A percentile compares a stretch with the other conserved stretches of the same genome.
Evolutionary conservation across 1,284 basidiomycete species (phyloP).

Genomic region (Cystobasidium pallidum): DNA sequence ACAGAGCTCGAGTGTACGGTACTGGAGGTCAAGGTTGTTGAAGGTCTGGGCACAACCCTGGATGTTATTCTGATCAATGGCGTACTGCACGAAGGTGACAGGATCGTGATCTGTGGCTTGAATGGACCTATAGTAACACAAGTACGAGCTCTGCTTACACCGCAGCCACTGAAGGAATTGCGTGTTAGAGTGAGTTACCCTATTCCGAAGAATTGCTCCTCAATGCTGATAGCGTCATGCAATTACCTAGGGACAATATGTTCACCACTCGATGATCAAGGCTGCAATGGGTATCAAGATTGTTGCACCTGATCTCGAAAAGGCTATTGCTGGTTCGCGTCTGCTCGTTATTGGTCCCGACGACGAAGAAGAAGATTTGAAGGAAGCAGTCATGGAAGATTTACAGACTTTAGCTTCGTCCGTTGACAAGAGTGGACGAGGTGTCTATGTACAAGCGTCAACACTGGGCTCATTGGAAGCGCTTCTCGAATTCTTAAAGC

Average conservation of each 20-base stretch:
- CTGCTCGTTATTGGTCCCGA: conserved; percentile 88
- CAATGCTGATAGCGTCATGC: background rate
- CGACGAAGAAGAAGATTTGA: conserved; percentile 92
- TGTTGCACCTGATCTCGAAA: conserved; percentile 91
- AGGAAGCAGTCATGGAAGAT: conserved; percentile 96
- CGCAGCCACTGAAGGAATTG: conserved; percentile 93
- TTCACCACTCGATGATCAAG: conserved; percentile 98
- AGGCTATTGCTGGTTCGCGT: conserved; percentile 97
- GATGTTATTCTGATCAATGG: conserved; percentile 98
- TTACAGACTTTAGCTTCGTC: conserved; percentile 85
- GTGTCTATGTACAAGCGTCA: conserved; percentile 96
- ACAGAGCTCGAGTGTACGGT: conserved; percentile 99
- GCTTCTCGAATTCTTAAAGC: conserved; percentile 90
- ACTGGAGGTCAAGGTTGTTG: conserved; percentile 97
- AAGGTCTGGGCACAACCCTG: conserved; percentile 97
- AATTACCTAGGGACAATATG: conserved; percentile 78
- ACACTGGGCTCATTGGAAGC: conserved; percentile 98
- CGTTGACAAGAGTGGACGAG: conserved; percentile 91
- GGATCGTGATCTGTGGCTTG: conserved; percentile 93
- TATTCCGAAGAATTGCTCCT: too few species aligned
- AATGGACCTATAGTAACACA: conserved; percentile 98
- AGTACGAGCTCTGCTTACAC: conserved; percentile 89
- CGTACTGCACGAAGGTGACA: conserved; percentile 87
- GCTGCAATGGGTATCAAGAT: conserved; percentile 98
- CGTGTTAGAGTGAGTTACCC: conserved; percentile 76